Base-by-base conservation (phyloP, 805 yeast species). In the Yamadazyma endophytica region DNA sequence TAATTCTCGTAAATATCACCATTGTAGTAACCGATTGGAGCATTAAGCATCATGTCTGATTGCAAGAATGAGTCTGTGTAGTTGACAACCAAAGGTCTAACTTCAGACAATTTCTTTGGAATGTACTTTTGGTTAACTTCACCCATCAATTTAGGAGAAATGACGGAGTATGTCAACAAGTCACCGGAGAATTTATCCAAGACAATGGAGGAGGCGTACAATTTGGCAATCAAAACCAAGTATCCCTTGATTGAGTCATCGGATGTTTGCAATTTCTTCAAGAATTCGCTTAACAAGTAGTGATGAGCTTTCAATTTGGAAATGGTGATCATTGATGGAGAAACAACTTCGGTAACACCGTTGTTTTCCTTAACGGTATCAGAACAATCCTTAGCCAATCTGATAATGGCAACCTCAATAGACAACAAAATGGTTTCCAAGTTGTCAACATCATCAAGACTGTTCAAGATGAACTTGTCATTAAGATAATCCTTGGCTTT, bases 1-100 rank as follows among this genome's bases (percentile, higher is more conserved):
- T 64, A 64, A 52, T 65, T 64, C 44, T 64, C 64, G 43, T 65
- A 65, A 35, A 65, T 52, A 47, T 65, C 57, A 40, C 72, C 72
- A 39, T 65, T 56, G 49, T 57, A 65, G 37, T 53, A 53, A 30
- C 68, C 72, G 31, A 66, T 54, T 19, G 63, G 57, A 5, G 72
- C 56, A 51, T 64, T 62, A 33, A 65, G 49, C 43, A 65, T 36
- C 62, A 56, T 61, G 44, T 66, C 72, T 6, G 70, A 49, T 49
- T 53, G 54, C 53, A 60, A 62, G 63, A 66, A 65, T 13, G 70
- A 50, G 43, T 66, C 72, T 19, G 68, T 64, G 37, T 58, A 61
- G 7, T 64, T 58, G 35, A 66, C 50, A 27, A 52, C 62, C 37
- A 61, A 54, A 13, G 70, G 70, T 49, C 72, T 61, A 33, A 66